phyloP scores from a whole-genome alignment of 2,329 filamentous ascomycete species.

The Phialemonium atrogriseum region DNA sequence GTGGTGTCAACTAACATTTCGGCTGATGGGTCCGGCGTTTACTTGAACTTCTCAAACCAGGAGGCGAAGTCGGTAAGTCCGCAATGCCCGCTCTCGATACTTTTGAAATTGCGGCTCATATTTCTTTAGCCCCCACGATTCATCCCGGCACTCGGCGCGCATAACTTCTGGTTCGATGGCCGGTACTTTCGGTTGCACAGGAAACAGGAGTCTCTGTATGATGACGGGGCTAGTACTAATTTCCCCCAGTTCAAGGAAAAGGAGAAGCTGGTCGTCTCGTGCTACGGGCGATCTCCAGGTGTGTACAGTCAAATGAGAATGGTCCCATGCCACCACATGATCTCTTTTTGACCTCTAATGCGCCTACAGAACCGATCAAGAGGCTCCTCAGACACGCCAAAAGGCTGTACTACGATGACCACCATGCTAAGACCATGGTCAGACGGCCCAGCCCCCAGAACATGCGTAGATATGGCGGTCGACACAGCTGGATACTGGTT shows the following conservation, averaged over 20 bases:
- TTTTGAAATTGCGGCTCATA: too few species aligned
- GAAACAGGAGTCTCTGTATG: constrained; percentile 33
- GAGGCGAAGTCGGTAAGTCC: constrained; percentile 44
- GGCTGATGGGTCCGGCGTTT: constrained; percentile 33
- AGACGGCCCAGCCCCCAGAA: constrained; percentile 42
- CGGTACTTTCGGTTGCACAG: constrained; percentile 41
- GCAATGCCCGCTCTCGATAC: too few species aligned
- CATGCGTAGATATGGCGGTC: constrained; percentile 33
- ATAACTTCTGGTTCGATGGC: constrained; percentile 45
- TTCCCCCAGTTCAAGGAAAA: constrained; percentile 35
- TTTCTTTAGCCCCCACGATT: constrained; percentile 44
- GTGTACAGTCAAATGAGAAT: constrained; percentile 16
- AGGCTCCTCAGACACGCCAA: constrained; percentile 45
- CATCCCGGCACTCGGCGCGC: constrained; percentile 43
- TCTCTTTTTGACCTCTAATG: constrained; percentile 7
- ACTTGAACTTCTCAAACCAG: constrained; percentile 52
- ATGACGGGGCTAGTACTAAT: constrained; percentile 23
- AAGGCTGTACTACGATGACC: constrained; percentile 39
- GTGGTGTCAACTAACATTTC: constrained; percentile 25
- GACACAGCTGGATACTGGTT: constrained; percentile 45
- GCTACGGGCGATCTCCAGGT: constrained; percentile 43
- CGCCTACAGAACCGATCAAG: constrained; percentile 51
- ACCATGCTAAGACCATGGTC: constrained; percentile 49
- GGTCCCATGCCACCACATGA: background rate
- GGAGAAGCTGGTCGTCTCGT: constrained; percentile 45